phyloP scores from a whole-genome alignment of 768 basidiomycete genomes.

The Trichaptum fuscoviolaceum region DNA sequence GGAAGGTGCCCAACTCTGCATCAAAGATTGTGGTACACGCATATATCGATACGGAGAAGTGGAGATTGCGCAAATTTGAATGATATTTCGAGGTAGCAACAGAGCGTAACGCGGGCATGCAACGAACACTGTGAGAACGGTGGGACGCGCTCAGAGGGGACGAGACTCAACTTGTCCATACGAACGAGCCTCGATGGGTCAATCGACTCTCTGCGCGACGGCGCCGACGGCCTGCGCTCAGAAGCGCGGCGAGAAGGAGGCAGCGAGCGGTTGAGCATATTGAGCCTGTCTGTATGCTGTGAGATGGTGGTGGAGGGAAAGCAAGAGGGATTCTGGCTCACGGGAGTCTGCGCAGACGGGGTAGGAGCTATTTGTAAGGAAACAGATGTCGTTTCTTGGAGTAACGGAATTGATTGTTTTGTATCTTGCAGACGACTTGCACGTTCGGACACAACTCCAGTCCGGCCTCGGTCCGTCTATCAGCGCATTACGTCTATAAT shows the following conservation, averaged over 20 bases:
- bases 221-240: slow-evolving; percentile 46
- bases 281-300: slow-evolving; percentile 14
- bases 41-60: neutral
- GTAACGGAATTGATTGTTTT: neutral
- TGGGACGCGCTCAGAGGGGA: slow-evolving; percentile 3
- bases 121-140: slow-evolving; percentile 9
- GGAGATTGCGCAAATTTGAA: neutral
- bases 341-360: neutral
- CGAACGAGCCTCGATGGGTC: slow-evolving; percentile 71
- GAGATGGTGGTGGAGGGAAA: slow-evolving; percentile 1
- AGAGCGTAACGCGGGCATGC: slow-evolving; percentile 7
- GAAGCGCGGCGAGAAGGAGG: slow-evolving; percentile 33
- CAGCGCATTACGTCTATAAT: neutral
- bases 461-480: neutral
- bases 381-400: neutral
- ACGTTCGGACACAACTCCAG: neutral
- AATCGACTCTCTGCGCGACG: slow-evolving; percentile 66
- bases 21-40: neutral
- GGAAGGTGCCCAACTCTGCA: slow-evolving; percentile 34
- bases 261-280: slow-evolving; percentile 25
- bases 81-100: neutral
- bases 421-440: neutral
- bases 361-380: neutral
- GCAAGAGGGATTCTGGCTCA: neutral
- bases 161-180: slow-evolving; percentile 64